Evolutionary conservation across 768 basidiomycete genomes (phyloP), one percentile per base, ranked within the genome.

Genomic region (Crassisporium funariophilum): DNA sequence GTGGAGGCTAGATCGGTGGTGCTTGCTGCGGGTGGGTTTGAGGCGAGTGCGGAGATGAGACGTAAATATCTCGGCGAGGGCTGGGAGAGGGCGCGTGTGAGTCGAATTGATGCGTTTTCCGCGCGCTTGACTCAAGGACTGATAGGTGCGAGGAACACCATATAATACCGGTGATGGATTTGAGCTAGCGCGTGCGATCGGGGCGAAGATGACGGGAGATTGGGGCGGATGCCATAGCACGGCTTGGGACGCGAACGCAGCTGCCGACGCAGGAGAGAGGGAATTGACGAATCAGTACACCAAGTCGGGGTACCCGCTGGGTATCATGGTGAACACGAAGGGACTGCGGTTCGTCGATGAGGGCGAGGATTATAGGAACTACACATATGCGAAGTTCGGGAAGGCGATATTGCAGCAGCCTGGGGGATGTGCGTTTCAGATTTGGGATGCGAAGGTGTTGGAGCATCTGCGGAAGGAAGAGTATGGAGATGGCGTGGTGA

Each of bases 221-320:
- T 87, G 82, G 78, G 59, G 54, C 37, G 79, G 83, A n/a, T 88
- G 86, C 52, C 86, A 87, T 55, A 83, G 81, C 49, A 85, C 84
- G 4, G 78, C 77, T 56, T 86, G 85, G 85, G 86, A 86, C 55
- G 81, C 81, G 13, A 74, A 84, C 54, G 79, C 83, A 1, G 66
- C 75, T 1, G 48, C 62, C 15, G 66, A 80, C 23, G 58, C 65
- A 12, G 84, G 85, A 15, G 72, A 80, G 46, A 78, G 83, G 40
- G 68, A 70, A 37, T 61, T 84, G 44, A 84, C 80, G 47, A 87
- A 88, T 59, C 83, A 84, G 52, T 84, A 73, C 62, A 87, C 85
- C 5, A 87, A 87, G 62, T 86, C 84, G 8, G 83, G 86, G 1
- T 86, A 87, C 56, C 84, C 86, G 2, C 67, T 86, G 8, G 84